A percentile compares a stretch with the other conserved stretches of the same genome.
These are phyloP conservation scores for Trametes elegans DNA, from an alignment of 768 basidiomycete species.

Conservation along the genomic window DNA sequence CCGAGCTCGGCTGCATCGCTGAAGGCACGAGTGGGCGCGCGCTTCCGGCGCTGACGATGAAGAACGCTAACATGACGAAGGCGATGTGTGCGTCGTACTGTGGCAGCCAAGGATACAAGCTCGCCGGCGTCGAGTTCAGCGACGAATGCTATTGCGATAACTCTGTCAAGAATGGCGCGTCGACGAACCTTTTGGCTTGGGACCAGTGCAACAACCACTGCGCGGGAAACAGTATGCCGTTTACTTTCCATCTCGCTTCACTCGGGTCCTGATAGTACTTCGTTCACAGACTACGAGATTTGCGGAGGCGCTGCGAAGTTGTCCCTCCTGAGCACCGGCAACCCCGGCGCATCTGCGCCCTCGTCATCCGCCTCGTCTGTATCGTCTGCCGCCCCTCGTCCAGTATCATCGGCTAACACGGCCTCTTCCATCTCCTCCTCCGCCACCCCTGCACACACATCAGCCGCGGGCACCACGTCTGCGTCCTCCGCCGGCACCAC, in stretches of 20 bases:
- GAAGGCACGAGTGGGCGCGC: slow-evolving; percentile 28
- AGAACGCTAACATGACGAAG: slow-evolving; percentile 21
- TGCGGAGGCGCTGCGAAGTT: slow-evolving; percentile 26
- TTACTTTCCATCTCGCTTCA: not conserved
- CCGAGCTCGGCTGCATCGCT: slow-evolving; percentile 25
- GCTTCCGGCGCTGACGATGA: slow-evolving; percentile 22
- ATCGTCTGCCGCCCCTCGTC: slow-evolving; percentile 13
- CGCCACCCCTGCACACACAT: not conserved
- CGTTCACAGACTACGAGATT: slow-evolving; percentile 16
- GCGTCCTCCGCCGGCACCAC: slow-evolving; percentile 7
- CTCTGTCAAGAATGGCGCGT: slow-evolving; percentile 25
- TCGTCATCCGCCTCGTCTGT: slow-evolving; percentile 10
- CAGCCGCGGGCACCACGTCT: slow-evolving; percentile 4
- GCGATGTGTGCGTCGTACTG: slow-evolving; percentile 26
- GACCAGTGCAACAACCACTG: slow-evolving; percentile 24
- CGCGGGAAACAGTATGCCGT: slow-evolving; percentile 25
- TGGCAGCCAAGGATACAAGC: slow-evolving; percentile 23
- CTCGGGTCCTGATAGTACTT: not conserved
- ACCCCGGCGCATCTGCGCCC: slow-evolving; percentile 11
- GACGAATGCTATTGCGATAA: slow-evolving; percentile 29
- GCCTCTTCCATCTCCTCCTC: slow-evolving; percentile 1
- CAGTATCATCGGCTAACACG: slow-evolving; percentile 10
- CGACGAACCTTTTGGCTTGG: slow-evolving; percentile 15
- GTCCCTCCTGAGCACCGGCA: slow-evolving; percentile 14
- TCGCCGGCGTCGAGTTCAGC: slow-evolving; percentile 30